Conservation (phyloP, 164 flowering plant species). For the Berberis vulgaris region DNA sequence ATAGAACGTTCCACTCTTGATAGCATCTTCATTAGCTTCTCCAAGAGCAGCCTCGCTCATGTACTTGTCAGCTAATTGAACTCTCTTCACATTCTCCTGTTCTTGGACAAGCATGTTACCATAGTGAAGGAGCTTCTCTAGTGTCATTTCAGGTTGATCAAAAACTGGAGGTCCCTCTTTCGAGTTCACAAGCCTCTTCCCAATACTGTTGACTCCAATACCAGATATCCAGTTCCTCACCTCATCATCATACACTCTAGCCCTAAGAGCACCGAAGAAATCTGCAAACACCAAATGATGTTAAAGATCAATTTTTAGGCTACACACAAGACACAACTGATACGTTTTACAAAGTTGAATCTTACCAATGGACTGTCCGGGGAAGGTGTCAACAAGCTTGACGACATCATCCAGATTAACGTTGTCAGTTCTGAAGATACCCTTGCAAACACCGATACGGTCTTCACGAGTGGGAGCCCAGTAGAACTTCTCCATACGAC, state of each 20-base stretch:
- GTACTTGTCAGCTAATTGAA: slow-evolving; percentile 43
- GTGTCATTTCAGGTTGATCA: slow-evolving; percentile 40
- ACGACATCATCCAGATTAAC: slow-evolving; percentile 20
- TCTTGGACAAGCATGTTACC: slow-evolving; percentile 43
- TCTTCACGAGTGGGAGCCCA: slow-evolving; percentile 19
- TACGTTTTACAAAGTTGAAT: not conserved
- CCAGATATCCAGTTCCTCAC: slow-evolving; percentile 43
- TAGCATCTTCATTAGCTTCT: slow-evolving; percentile 33
- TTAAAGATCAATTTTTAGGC: not conserved
- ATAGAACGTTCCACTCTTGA: slow-evolving; percentile 28
- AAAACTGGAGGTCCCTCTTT: slow-evolving; percentile 45
- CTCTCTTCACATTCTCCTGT: slow-evolving; percentile 55
- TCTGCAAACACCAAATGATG: slow-evolving; percentile 13
- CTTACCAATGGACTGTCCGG: slow-evolving; percentile 42
- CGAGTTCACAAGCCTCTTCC: slow-evolving; percentile 50
- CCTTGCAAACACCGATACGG: no score
- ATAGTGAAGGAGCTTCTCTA: slow-evolving; percentile 41
- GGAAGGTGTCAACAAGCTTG: slow-evolving; percentile 34
- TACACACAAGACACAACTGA: not conserved
- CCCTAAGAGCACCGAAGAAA: slow-evolving; percentile 49
- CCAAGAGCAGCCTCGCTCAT: slow-evolving; percentile 40
- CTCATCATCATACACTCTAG: slow-evolving; percentile 43
- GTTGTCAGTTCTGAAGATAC: no score
- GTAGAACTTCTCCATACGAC: slow-evolving; percentile 54
- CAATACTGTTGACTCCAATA: slow-evolving; percentile 28